Percentiles rank a stretch among this genome's conserved stretches.
These are phyloP conservation scores for Boletus semigastroideus DNA, from an alignment of 1,284 basidiomycete species.

Conservation along the genomic window DNA sequence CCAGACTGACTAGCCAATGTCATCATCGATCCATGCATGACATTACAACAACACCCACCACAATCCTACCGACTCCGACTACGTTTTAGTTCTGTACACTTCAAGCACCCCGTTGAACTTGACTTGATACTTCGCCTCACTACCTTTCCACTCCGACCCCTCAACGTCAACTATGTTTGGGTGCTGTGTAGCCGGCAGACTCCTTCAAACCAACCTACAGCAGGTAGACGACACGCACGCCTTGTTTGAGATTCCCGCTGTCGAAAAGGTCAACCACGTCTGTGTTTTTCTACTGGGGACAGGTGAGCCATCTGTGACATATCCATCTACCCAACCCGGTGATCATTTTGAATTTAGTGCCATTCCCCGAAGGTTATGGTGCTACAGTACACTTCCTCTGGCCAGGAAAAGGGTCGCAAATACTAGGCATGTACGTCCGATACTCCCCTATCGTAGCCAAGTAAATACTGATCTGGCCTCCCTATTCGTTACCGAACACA, in stretches of 20 bases:
- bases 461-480: background rate
- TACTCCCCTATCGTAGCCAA: background rate
- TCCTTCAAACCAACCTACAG: slow-evolving; percentile 71
- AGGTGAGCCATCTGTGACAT: slow-evolving; percentile 40
- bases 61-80: slow-evolving; percentile 1
- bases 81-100: background rate
- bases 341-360: slow-evolving; percentile 43
- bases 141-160: slow-evolving; percentile 1
- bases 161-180: slow-evolving; percentile 55
- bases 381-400: slow-evolving; percentile 89
- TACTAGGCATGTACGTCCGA: slow-evolving; percentile 77
- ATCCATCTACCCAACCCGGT: background rate
- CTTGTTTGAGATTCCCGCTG: slow-evolving; percentile 75
- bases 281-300: slow-evolving; percentile 87
- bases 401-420: slow-evolving; percentile 86
- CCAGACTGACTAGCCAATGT: background rate
- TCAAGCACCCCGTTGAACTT: background rate
- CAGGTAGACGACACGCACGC: slow-evolving; percentile 86
- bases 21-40: slow-evolving; percentile 23
- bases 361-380: slow-evolving; percentile 88
- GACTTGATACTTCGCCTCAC: background rate
- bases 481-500: slow-evolving; percentile 30
- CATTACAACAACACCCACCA: slow-evolving; percentile 5
- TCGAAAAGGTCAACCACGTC: slow-evolving; percentile 83
- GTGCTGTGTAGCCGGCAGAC: slow-evolving; percentile 74